A percentile compares a stretch with the other conserved stretches of the same genome.
phyloP scores from a whole-genome alignment of 208 protist genomes.

The Angomonas ambiguus region DNA sequence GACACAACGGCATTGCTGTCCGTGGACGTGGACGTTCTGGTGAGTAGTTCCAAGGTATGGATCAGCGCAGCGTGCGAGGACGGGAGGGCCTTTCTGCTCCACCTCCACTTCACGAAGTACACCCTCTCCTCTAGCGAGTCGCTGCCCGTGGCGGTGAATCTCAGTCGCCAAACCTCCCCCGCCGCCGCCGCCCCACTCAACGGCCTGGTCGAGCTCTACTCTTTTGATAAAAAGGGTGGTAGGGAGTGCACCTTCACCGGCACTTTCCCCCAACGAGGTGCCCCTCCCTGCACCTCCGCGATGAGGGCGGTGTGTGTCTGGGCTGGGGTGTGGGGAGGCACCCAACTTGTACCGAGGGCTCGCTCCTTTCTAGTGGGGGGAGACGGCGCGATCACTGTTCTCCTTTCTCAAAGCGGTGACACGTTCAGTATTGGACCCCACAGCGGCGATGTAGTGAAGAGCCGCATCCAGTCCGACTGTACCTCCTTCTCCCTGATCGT shows the following conservation, averaged over 20 bases:
- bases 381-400: slow-evolving; percentile 56
- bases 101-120: slow-evolving; percentile 22
- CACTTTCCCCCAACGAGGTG: neutral
- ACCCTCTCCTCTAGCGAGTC: neutral
- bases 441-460: slow-evolving; percentile 41
- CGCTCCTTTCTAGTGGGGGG: slow-evolving; percentile 41
- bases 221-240: neutral
- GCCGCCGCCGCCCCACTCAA: neutral
- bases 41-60: slow-evolving; percentile 29
- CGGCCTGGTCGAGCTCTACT: neutral
- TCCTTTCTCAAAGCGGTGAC: slow-evolving; percentile 54
- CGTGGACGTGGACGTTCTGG: slow-evolving; percentile 59
- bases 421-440: slow-evolving; percentile 57
- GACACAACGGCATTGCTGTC: slow-evolving; percentile 29
- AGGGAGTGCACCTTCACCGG: neutral
- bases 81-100: slow-evolving; percentile 64
- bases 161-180: neutral
- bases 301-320: slow-evolving; percentile 40
- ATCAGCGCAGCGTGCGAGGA: slow-evolving; percentile 60
- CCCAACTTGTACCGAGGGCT: slow-evolving; percentile 55
- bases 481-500: slow-evolving; percentile 70
- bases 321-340: slow-evolving; percentile 29
- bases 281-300: neutral
- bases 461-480: slow-evolving; percentile 58
- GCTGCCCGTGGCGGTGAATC: slow-evolving; percentile 7